These are phyloP conservation scores for Sarcocystis neurona DNA, from an alignment of 169 alveolate genomes.

Conservation along the genomic window DNA sequence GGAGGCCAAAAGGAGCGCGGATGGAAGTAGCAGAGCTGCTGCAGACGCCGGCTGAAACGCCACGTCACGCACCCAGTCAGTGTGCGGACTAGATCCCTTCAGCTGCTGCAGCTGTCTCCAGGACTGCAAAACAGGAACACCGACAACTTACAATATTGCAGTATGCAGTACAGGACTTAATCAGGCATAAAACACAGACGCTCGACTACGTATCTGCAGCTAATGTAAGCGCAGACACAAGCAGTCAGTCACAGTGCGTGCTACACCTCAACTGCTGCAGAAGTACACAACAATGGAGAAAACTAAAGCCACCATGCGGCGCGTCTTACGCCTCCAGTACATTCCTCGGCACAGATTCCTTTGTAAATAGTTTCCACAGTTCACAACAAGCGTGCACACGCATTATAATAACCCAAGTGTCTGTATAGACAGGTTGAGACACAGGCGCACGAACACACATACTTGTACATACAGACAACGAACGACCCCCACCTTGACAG, in stretches of 20 bases:
- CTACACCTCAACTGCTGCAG: background rate
- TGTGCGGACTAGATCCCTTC: conserved; percentile 69
- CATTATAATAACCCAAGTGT: too few relatives aligned
- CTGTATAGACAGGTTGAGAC: too few relatives aligned
- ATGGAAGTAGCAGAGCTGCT: conserved; percentile 28
- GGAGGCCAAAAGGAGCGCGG: conserved; percentile 76
- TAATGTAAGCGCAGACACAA: background rate
- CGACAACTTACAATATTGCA: background rate
- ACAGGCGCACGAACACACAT: too few relatives aligned
- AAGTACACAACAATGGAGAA: background rate
- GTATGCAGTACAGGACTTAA: background rate
- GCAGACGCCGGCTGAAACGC: conserved; percentile 87
- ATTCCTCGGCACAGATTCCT: too few relatives aligned
- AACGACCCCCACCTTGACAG: too few relatives aligned
- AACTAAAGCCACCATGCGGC: background rate
- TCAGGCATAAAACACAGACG: background rate
- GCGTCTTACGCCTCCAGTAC: too few relatives aligned
- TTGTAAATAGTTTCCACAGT: too few relatives aligned
- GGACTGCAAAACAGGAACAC: conserved; percentile 7
- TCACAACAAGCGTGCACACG: too few relatives aligned
- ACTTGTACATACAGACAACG: too few relatives aligned
- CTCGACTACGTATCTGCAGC: background rate
- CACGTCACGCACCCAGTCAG: conserved; percentile 88
- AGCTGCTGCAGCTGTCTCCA: conserved; percentile 46
- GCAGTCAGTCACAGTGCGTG: background rate